phyloP scores from a whole-genome alignment of 2,329 filamentous ascomycete genomes.

The Beauveria asiatica region DNA sequence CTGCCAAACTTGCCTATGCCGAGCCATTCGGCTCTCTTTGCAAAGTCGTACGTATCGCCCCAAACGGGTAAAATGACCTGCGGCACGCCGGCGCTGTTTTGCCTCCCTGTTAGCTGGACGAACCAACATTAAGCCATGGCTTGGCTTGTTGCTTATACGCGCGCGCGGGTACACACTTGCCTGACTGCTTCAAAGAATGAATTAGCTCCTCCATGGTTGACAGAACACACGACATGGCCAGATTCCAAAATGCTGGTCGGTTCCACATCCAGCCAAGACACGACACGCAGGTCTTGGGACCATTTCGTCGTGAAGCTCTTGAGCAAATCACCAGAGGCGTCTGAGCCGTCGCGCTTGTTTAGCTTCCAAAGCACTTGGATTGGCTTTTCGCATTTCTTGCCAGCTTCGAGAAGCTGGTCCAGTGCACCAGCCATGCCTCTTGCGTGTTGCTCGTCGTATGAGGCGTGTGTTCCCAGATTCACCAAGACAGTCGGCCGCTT shows the following conservation, averaged over 20 bases:
- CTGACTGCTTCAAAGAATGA: slow-evolving; percentile 35
- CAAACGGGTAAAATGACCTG: slow-evolving; percentile 37
- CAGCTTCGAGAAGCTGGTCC: not conserved
- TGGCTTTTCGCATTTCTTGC: not conserved
- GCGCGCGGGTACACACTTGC: slow-evolving; percentile 19
- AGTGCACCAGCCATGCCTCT: slow-evolving; percentile 20
- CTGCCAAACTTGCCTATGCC: slow-evolving; percentile 30
- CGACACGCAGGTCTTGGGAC: slow-evolving; percentile 17
- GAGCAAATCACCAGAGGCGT: slow-evolving; percentile 13
- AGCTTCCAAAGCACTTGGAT: slow-evolving; percentile 25
- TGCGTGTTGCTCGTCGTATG: slow-evolving; percentile 18
- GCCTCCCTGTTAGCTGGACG: not conserved
- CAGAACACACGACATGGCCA: slow-evolving; percentile 25
- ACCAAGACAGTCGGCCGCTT: slow-evolving; percentile 36
- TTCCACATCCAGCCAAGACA: slow-evolving; percentile 24
- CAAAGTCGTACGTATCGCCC: slow-evolving; percentile 36
- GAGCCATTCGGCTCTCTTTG: slow-evolving; percentile 31
- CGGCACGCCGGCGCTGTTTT: slow-evolving; percentile 29
- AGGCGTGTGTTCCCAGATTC: slow-evolving; percentile 36
- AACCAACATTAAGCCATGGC: no score
- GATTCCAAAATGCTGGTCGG: slow-evolving; percentile 26
- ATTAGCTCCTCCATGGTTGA: slow-evolving; percentile 33
- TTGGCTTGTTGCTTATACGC: not conserved
- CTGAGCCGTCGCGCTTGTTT: slow-evolving; percentile 12
- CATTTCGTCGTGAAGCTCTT: slow-evolving; percentile 12